Conservation (phyloP, 148 eudicot genomes). For the Suaeda aralocaspica region DNA sequence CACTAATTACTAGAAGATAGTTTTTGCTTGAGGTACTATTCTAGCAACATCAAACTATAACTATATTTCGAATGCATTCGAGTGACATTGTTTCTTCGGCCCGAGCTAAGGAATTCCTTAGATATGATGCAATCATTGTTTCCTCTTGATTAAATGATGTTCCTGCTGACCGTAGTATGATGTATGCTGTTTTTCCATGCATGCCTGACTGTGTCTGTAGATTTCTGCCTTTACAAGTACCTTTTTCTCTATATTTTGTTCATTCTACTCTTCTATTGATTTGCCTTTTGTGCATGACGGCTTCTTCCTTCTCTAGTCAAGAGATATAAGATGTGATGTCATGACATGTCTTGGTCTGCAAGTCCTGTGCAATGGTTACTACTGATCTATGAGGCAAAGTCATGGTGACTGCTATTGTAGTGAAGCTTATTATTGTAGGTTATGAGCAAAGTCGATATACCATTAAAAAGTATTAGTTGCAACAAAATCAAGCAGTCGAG, state of each 20-base stretch:
- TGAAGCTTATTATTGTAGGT: not conserved
- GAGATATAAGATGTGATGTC: not conserved
- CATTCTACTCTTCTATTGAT: not conserved
- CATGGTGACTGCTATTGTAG: not conserved
- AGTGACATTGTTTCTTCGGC: too few species aligned
- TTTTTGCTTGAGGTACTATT: not conserved
- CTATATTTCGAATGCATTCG: too few species aligned
- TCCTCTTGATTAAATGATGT: not conserved
- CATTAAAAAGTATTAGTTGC: not conserved
- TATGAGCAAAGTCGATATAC: not conserved
- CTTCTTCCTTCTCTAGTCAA: not conserved
- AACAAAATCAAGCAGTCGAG: too few species aligned
- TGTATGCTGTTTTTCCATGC: not conserved
- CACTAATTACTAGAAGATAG: not conserved
- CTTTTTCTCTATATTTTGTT: not conserved
- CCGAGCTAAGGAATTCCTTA: too few species aligned
- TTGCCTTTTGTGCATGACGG: too few species aligned
- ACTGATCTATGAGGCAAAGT: not conserved
- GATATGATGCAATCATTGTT: too few species aligned
- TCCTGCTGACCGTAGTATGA: not conserved
- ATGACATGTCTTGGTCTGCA: not conserved
- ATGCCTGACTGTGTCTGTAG: not conserved
- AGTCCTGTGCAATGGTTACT: not conserved
- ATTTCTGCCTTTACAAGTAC: not conserved
- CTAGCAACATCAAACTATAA: not conserved